These are phyloP conservation scores for Elaeis guineensis DNA, from an alignment of 176 grass and related monocot species.

Conservation along the genomic window DNA sequence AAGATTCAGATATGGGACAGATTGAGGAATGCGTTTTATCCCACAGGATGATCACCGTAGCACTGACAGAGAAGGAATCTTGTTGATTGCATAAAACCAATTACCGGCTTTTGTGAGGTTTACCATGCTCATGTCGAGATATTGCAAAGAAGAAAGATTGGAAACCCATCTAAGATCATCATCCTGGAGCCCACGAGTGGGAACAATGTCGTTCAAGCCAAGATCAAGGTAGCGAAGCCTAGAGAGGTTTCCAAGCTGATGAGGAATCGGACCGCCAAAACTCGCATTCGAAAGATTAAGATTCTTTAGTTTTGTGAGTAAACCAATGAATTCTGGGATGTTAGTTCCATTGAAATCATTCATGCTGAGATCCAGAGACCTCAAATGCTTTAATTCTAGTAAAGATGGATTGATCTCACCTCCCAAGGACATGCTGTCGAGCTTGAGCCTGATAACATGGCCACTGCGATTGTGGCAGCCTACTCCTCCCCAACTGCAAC, in stretches of 20 bases:
- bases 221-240: neutral
- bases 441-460: no score
- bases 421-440: neutral
- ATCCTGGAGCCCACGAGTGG: neutral
- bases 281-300: neutral
- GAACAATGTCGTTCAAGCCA: no score
- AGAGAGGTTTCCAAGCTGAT: neutral
- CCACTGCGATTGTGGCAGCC: no score
- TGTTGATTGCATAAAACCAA: conserved; percentile 20
- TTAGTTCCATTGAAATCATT: neutral
- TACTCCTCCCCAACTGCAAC: no score
- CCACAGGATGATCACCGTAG: neutral
- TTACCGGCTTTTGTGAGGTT: neutral
- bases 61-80: conserved; percentile 6
- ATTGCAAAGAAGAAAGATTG: neutral
- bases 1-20: conserved; percentile 2
- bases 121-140: conserved; percentile 13
- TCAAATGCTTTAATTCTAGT: neutral
- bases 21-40: neutral
- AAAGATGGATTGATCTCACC: conserved; percentile 13
- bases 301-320: neutral
- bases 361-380: neutral
- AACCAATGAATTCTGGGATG: conserved; percentile 2
- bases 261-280: neutral
- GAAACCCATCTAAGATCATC: conserved; percentile 31